Percentiles rank a stretch among this genome's conserved stretches.
Conservation (phyloP, 139 green algal genomes). For the Chlorella ohadii region DNA sequence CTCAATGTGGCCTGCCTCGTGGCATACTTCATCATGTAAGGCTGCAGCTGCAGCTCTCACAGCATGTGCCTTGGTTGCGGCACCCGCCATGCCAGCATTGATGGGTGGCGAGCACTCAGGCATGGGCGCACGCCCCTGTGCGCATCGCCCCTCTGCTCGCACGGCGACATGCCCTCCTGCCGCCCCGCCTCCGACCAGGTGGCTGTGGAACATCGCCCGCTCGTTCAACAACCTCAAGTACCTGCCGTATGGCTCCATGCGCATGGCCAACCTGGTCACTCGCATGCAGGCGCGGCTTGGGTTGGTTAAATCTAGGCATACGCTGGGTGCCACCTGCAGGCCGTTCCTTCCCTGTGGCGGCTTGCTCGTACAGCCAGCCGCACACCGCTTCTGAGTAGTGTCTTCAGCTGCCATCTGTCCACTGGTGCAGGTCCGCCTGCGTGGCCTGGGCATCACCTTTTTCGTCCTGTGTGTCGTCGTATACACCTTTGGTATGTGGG, state of each 20-base stretch:
- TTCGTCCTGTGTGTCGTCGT: constrained; percentile 38
- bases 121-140: too few relatives aligned
- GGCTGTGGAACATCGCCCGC: background rate
- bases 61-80: background rate
- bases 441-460: constrained; percentile 31
- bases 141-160: too few relatives aligned
- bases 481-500: constrained; percentile 21
- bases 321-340: too few relatives aligned
- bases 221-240: constrained; percentile 30
- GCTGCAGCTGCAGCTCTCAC: background rate
- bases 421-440: constrained; percentile 40
- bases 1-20: constrained; percentile 24
- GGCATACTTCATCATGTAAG: background rate
- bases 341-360: too few relatives aligned
- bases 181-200: background rate
- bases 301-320: too few relatives aligned
- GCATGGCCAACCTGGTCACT: constrained; percentile 48
- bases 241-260: constrained; percentile 42
- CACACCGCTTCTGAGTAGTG: too few relatives aligned
- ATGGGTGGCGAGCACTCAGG: too few relatives aligned
- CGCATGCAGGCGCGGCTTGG: constrained; percentile 35
- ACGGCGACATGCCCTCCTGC: background rate
- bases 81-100: too few relatives aligned
- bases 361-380: too few relatives aligned
- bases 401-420: too few relatives aligned